Evolutionary conservation across 2,329 filamentous ascomycete species (phyloP).

Genomic region (Aspergillus pseudoterreus): DNA sequence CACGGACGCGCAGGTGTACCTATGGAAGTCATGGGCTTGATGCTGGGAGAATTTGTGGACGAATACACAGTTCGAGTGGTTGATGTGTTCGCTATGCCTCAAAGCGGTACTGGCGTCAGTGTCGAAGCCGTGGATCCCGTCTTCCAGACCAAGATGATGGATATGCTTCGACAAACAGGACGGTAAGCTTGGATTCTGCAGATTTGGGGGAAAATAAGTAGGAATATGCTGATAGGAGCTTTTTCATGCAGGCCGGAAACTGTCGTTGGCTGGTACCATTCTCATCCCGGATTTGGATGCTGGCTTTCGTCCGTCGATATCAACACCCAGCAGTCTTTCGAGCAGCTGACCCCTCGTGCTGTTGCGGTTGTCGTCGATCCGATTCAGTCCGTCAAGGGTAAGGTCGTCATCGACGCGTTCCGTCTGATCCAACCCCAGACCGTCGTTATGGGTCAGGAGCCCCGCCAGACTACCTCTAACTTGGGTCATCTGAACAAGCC

Average conservation of each 20-base stretch:
- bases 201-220: neutral
- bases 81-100: slow-evolving; percentile 98
- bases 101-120: slow-evolving; percentile 95
- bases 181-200: slow-evolving; percentile 55
- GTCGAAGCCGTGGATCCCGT: slow-evolving; percentile 98
- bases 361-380: slow-evolving; percentile 98
- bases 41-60: slow-evolving; percentile 98
- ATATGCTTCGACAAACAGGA: slow-evolving; percentile 97
- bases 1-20: slow-evolving; percentile 96
- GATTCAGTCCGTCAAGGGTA: slow-evolving; percentile 98
- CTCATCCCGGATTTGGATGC: slow-evolving; percentile 97
- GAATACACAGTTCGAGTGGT: slow-evolving; percentile 98
- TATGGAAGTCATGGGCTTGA: slow-evolving; percentile 99
- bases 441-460: slow-evolving; percentile 96
- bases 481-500: slow-evolving; percentile 98
- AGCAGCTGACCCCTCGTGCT: slow-evolving; percentile 93
- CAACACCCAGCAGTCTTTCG: slow-evolving; percentile 99
- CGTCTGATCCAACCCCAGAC: slow-evolving; percentile 97
- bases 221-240: slow-evolving; percentile 8
- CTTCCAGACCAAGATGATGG: slow-evolving; percentile 99
- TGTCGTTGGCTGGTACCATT: slow-evolving; percentile 99
- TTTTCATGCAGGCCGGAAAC: slow-evolving; percentile 70
- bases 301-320: slow-evolving; percentile 99
- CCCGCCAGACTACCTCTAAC: slow-evolving; percentile 95
- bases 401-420: slow-evolving; percentile 99